A percentile compares a stretch with the other conserved stretches of the same genome.
Evolutionary conservation across 2,329 filamentous ascomycete species (phyloP).

Genomic region (Trichoderma endophyticum): DNA sequence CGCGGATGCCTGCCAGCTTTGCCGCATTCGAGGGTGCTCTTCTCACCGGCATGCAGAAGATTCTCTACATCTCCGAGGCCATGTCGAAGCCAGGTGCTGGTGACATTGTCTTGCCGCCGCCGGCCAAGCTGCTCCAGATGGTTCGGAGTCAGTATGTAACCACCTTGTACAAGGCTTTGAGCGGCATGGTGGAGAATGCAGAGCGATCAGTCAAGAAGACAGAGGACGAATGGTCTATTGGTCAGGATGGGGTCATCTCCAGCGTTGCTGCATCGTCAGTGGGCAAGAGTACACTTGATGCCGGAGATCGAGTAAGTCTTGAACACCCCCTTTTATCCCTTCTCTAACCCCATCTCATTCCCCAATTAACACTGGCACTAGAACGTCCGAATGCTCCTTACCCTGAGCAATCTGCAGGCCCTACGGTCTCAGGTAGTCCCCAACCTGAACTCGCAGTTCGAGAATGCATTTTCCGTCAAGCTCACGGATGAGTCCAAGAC

Average conservation of each 20-base stretch:
- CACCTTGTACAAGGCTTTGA: slow-evolving; percentile 88
- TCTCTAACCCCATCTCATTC: not conserved
- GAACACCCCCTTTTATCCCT: not conserved
- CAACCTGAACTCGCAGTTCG: slow-evolving; percentile 85
- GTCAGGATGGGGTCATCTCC: slow-evolving; percentile 40
- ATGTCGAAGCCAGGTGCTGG: slow-evolving; percentile 68
- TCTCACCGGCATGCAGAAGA: slow-evolving; percentile 86
- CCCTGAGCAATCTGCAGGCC: slow-evolving; percentile 84
- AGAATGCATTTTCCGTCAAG: slow-evolving; percentile 89
- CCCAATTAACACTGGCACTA: slow-evolving; percentile 39
- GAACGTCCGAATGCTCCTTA: slow-evolving; percentile 91
- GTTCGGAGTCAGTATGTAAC: slow-evolving; percentile 90
- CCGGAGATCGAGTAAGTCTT: slow-evolving; percentile 52
- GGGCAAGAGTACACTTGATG: slow-evolving; percentile 49
- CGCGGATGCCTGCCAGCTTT: slow-evolving; percentile 85
- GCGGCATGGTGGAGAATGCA: slow-evolving; percentile 95
- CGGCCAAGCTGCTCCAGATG: slow-evolving; percentile 83
- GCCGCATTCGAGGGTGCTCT: slow-evolving; percentile 80
- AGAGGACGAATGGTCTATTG: slow-evolving; percentile 59
- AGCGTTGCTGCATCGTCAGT: slow-evolving; percentile 36
- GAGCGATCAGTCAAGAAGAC: slow-evolving; percentile 67
- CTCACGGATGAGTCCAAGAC: slow-evolving; percentile 91
- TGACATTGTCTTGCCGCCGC: slow-evolving; percentile 80
- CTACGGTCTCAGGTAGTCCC: slow-evolving; percentile 81
- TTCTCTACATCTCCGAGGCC: slow-evolving; percentile 87